These are phyloP conservation scores for Erysimum cheiri DNA, from an alignment of 441 rosid genomes.

Conservation along the genomic window DNA sequence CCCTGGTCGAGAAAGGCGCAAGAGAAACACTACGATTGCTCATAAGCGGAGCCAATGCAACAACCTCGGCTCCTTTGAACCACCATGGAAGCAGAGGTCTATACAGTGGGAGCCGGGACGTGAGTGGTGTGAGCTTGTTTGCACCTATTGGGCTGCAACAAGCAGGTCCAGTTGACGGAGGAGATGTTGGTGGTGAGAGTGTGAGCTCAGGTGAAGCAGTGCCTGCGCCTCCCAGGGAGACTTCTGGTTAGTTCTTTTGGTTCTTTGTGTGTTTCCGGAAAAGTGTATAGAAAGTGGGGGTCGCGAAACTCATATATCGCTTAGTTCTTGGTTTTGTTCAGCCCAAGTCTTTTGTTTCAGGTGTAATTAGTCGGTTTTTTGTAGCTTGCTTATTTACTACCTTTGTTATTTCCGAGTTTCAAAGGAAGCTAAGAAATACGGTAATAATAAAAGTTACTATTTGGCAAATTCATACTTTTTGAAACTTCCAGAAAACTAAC, in stretches of 20 bases:
- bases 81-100: conserved; percentile 65
- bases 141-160: conserved; percentile 53
- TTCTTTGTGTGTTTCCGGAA: conserved; percentile 16
- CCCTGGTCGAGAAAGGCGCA: conserved; percentile 80
- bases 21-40: conserved; percentile 89
- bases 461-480: background rate
- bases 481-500: background rate
- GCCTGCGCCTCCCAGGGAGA: conserved; percentile 35
- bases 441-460: conserved; percentile 8
- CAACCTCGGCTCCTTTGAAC: conserved; percentile 54
- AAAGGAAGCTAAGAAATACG: conserved; percentile 3
- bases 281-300: conserved; percentile 33
- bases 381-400: conserved; percentile 16
- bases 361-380: conserved; percentile 37
- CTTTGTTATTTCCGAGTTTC: conserved; percentile 13
- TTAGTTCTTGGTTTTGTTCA: conserved; percentile 33
- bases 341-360: conserved; percentile 13
- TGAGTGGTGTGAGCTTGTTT: conserved; percentile 53
- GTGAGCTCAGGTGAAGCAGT: conserved; percentile 39
- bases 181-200: conserved; percentile 33
- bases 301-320: conserved; percentile 23
- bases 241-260: conserved; percentile 39
- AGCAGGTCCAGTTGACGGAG: conserved; percentile 27
- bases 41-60: conserved; percentile 67
- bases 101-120: conserved; percentile 57